Percentiles rank a stretch among this genome's conserved stretches.
phyloP scores from a whole-genome alignment of 345 rosid species.

The Lumnitzera littorea region DNA sequence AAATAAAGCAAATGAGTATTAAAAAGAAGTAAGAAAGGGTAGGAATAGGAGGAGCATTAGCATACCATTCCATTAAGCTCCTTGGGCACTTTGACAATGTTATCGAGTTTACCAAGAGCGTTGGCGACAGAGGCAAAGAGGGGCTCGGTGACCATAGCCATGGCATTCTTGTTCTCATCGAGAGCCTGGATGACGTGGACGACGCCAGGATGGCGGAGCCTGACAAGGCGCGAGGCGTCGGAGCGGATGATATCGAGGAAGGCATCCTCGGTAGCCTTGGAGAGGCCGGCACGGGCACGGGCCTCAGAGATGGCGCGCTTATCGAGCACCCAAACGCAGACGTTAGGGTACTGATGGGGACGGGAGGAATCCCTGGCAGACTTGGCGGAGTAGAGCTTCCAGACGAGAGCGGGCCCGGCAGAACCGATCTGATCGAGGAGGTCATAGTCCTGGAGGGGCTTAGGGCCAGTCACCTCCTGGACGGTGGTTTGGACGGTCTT shows the following conservation, averaged over 20 bases:
- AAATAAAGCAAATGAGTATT: neutral
- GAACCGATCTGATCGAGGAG: slow-evolving; percentile 97
- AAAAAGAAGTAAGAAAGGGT: neutral
- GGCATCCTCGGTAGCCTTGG: slow-evolving; percentile 81
- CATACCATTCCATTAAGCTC: slow-evolving; percentile 83
- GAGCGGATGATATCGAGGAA: slow-evolving; percentile 79
- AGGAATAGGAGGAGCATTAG: neutral
- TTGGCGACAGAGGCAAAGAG: slow-evolving; percentile 84
- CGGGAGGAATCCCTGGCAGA: slow-evolving; percentile 65
- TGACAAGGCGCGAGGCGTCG: slow-evolving; percentile 69
- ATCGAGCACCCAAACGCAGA: slow-evolving; percentile 94
- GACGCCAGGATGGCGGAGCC: slow-evolving; percentile 95
- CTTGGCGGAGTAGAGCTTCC: slow-evolving; percentile 82
- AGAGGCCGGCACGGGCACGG: slow-evolving; percentile 65
- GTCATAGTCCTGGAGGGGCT: slow-evolving; percentile 83
- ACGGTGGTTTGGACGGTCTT: slow-evolving; percentile 94
- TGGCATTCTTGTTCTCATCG: slow-evolving; percentile 86
- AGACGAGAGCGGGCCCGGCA: slow-evolving; percentile 92
- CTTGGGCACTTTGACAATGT: slow-evolving; percentile 68
- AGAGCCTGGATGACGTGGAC: slow-evolving; percentile 95
- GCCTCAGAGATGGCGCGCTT: slow-evolving; percentile 76
- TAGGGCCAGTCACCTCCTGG: slow-evolving; percentile 96
- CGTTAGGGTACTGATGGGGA: slow-evolving; percentile 78
- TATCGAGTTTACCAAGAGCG: slow-evolving; percentile 80
- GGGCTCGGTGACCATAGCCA: slow-evolving; percentile 99